Conservation (phyloP, 441 rosid genomes). For the Geranium incanum region DNA sequence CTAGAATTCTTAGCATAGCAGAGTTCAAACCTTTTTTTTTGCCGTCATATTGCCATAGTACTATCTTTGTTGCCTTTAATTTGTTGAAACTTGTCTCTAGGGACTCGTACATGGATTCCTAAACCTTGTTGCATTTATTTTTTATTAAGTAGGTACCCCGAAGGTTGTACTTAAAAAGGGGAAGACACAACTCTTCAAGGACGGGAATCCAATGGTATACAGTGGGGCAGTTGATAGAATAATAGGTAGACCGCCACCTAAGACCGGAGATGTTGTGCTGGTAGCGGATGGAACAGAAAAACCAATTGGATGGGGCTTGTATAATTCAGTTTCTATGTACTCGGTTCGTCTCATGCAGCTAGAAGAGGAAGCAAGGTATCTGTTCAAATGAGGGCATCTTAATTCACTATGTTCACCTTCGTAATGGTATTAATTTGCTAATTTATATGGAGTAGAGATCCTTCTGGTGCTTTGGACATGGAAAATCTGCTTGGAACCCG, state of each 20-base stretch:
- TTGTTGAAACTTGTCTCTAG: background rate
- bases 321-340: constrained; percentile 82
- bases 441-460: constrained; percentile 42
- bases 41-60: background rate
- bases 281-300: constrained; percentile 79
- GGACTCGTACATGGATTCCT: constrained; percentile 5
- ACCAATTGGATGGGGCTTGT: constrained; percentile 81
- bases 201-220: constrained; percentile 86
- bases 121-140: background rate
- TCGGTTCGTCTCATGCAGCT: constrained; percentile 88
- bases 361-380: constrained; percentile 62
- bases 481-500: constrained; percentile 63
- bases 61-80: background rate
- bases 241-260: constrained; percentile 75
- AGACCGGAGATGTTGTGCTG: constrained; percentile 75
- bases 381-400: background rate
- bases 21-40: background rate
- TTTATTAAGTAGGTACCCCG: constrained; percentile 40
- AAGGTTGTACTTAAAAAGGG: constrained; percentile 90
- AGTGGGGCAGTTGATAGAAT: constrained; percentile 87
- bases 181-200: constrained; percentile 71
- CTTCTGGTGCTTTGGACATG: constrained; percentile 65
- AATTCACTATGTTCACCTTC: background rate
- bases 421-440: constrained; percentile 13
- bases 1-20: background rate